Percentiles rank a stretch among this genome's conserved stretches.
Evolutionary conservation across 306 rosid species (phyloP).

Genomic region (Geum urbanum): DNA sequence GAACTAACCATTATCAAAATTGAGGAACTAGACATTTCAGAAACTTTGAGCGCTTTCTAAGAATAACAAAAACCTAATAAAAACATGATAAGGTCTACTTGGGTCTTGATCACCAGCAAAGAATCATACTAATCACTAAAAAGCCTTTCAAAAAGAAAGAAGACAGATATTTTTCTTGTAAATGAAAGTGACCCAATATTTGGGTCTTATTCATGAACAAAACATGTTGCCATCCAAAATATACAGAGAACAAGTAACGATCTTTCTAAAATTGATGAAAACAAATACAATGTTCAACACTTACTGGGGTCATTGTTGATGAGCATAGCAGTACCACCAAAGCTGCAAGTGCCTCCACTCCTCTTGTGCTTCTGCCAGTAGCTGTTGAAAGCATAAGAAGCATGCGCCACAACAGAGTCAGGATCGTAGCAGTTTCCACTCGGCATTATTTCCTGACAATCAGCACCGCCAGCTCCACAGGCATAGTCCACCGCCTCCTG

Average conservation of each 20-base stretch:
- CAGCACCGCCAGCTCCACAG: slow-evolving; percentile 87
- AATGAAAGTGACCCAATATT: background rate
- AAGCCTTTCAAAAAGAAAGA: too few relatives aligned
- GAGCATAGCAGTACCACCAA: slow-evolving; percentile 90
- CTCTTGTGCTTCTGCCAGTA: slow-evolving; percentile 95
- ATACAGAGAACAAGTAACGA: background rate
- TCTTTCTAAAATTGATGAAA: too few relatives aligned
- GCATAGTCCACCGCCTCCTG: slow-evolving; percentile 84
- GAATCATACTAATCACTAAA: background rate
- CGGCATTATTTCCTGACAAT: slow-evolving; percentile 58
- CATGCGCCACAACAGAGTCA: slow-evolving; percentile 72
- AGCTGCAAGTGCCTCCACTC: slow-evolving; percentile 79
- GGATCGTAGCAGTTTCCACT: slow-evolving; percentile 65
- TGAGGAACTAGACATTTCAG: background rate
- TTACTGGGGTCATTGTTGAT: slow-evolving; percentile 86
- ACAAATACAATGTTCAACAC: slow-evolving; percentile 7
- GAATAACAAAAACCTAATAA: too few relatives aligned
- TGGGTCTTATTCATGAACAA: background rate
- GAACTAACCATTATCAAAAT: too few relatives aligned
- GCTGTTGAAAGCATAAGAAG: slow-evolving; percentile 86
- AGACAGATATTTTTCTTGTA: too few relatives aligned
- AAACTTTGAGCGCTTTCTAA: too few relatives aligned
- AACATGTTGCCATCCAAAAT: background rate
- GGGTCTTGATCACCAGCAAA: too few relatives aligned
- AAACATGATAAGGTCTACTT: too few relatives aligned